Evolutionary conservation across 2,329 filamentous ascomycete genomes (phyloP), one percentile per base, ranked within the genome.

Genomic region (Claviceps humidiphila): DNA sequence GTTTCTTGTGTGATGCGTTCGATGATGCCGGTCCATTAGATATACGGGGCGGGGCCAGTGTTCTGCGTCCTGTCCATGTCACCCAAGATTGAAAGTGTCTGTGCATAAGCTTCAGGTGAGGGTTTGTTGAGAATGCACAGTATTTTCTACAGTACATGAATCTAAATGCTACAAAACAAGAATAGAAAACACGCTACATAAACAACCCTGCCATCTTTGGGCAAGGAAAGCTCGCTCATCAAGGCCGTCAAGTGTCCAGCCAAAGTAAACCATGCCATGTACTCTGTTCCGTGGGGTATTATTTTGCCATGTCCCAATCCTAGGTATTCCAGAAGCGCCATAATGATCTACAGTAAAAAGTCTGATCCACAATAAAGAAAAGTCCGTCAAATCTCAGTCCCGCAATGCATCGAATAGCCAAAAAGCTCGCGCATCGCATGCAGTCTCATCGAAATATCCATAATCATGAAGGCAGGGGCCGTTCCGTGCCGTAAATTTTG

Each of bases 201-300:
- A 34, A 34, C 1, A 30, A 11, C 9, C 30, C 9, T 34, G 30
- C 30, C 30, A 34, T 34, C 30, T 34, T 11, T 34, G 11, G 9
- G 30, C 30, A 34, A 34, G 30, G 30, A 34, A 34, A 34, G 30
- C 30, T 11, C 30, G 30, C 30, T 34, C 30, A 34, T 11, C 30
- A 11, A 34, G 4, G 30, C 30, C 30, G 30, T 34, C 30, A 34
- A 41, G 30, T n/a, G 5, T 17, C 7, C 39, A 45, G 45, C 22
- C 3, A 24, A 20, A 52, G 45, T n/a, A 24, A 38, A 38, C 30
- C 26, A 53, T 53, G 51, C 51, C 42, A 49, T 49, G 14, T 49
- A 30, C 51, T 49, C 37, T 42, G 24, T 24, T 38, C 51, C 22
- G 16, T 47, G 51, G 30, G 51, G 51, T 53, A 53, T 53, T 53